Evolutionary conservation across 805 yeast species (phyloP).

Genomic region (Saccharomycopsis guyanensis): DNA sequence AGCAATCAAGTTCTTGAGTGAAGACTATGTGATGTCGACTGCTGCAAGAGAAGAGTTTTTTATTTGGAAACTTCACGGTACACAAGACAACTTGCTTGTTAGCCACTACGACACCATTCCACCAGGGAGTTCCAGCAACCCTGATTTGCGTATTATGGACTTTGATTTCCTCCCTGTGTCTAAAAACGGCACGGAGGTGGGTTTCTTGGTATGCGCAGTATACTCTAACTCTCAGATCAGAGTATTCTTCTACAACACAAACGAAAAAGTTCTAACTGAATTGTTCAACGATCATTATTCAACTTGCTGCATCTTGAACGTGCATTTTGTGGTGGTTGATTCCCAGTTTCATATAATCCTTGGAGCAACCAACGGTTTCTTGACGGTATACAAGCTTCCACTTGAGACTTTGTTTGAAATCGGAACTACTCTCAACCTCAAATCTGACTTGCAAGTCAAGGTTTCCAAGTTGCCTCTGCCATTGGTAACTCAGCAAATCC

Average conservation of each 20-base stretch:
- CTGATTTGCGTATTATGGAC: constrained; percentile 89
- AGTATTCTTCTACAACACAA: constrained; percentile 46
- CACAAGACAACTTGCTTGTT: constrained; percentile 36
- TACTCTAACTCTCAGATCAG: constrained; percentile 81
- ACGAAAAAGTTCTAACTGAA: constrained; percentile 33
- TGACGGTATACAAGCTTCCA: constrained; percentile 51
- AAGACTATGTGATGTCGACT: constrained; percentile 42
- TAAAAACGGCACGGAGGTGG: constrained; percentile 26
- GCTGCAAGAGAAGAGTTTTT: constrained; percentile 87
- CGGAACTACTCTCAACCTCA: constrained; percentile 15
- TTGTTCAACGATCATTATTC: constrained; percentile 47
- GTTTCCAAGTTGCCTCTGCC: background rate
- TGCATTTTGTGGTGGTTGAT: constrained; percentile 35
- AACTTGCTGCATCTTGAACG: constrained; percentile 71
- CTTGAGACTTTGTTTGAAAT: background rate
- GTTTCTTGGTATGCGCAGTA: constrained; percentile 56
- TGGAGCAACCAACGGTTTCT: constrained; percentile 79
- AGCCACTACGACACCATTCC: constrained; percentile 44
- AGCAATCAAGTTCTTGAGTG: constrained; percentile 52
- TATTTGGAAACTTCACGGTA: constrained; percentile 58
- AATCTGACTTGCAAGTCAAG: constrained; percentile 2
- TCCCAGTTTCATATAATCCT: constrained; percentile 35
- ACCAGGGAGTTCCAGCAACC: constrained; percentile 44
- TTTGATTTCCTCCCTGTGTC: constrained; percentile 44
- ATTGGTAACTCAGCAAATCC: constrained; percentile 44